A percentile compares a stretch with the other conserved stretches of the same genome.
Evolutionary conservation across 768 basidiomycete species (phyloP).

Genomic region (Pholiota molesta): DNA sequence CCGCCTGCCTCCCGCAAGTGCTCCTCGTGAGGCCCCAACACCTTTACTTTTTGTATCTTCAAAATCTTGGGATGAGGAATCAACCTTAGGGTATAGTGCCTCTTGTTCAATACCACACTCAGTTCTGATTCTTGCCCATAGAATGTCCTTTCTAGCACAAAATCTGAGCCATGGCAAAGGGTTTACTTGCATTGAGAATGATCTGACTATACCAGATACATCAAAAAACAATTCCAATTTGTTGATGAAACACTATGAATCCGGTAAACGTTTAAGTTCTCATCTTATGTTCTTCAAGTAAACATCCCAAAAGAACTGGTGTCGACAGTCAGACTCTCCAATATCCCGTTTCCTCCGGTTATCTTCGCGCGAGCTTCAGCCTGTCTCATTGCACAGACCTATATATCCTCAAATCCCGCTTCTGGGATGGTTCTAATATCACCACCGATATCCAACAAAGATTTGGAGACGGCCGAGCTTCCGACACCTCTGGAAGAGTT

Average conservation of each 20-base stretch:
- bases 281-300: neutral
- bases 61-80: slow-evolving; percentile 43
- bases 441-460: slow-evolving; percentile 48
- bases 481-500: slow-evolving; percentile 51
- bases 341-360: slow-evolving; percentile 59
- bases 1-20: slow-evolving; percentile 39
- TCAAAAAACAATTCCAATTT: slow-evolving; percentile 25
- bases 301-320: slow-evolving; percentile 39
- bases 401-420: slow-evolving; percentile 69
- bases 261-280: slow-evolving; percentile 33
- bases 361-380: slow-evolving; percentile 51
- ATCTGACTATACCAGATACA: slow-evolving; percentile 33
- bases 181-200: slow-evolving; percentile 49
- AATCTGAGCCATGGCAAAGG: slow-evolving; percentile 45
- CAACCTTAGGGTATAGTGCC: slow-evolving; percentile 37
- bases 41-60: slow-evolving; percentile 57
- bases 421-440: slow-evolving; percentile 64
- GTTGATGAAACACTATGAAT: slow-evolving; percentile 43
- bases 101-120: slow-evolving; percentile 2
- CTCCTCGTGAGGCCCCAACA: slow-evolving; percentile 52
- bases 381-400: slow-evolving; percentile 65
- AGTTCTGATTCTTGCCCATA: slow-evolving; percentile 18
- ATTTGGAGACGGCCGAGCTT: slow-evolving; percentile 31
- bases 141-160: slow-evolving; percentile 35
- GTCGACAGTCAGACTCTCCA: slow-evolving; percentile 42